phyloP scores from a whole-genome alignment of 2,329 filamentous ascomycete genomes.

The Juglanconis oblonga region DNA sequence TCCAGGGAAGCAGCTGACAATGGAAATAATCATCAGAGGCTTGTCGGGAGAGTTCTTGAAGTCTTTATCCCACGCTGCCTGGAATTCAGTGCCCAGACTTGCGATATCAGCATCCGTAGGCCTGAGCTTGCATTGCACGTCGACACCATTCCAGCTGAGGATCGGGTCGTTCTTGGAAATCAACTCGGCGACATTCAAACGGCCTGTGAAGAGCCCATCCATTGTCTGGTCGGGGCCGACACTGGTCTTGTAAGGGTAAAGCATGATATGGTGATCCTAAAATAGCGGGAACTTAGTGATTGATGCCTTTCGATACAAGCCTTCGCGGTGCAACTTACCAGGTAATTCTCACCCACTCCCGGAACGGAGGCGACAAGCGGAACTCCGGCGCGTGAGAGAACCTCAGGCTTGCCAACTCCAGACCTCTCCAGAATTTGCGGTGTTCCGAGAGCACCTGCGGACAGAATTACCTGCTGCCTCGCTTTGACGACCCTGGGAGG shows the following conservation, averaged over 20 bases:
- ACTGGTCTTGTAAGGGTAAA: conserved; percentile 7
- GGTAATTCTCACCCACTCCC: conserved; percentile 21
- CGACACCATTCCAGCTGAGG: conserved; percentile 11
- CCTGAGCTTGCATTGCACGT: conserved; percentile 11
- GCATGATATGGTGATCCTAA: conserved; percentile 12
- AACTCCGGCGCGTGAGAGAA: conserved; percentile 22
- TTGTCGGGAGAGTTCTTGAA: conserved; percentile 25
- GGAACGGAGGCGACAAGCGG: conserved; percentile 21
- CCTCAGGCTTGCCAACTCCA: conserved; percentile 41
- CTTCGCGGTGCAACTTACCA: neutral
- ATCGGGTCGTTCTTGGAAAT: conserved; percentile 24
- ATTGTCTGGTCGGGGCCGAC: conserved; percentile 7
- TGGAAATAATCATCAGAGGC: conserved; percentile 45
- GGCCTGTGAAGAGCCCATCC: conserved; percentile 21
- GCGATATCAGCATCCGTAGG: conserved; percentile 21
- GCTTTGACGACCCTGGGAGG: conserved; percentile 37
- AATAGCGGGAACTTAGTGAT: conserved; percentile 2
- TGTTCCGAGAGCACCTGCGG: conserved; percentile 40
- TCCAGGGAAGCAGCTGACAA: conserved; percentile 38
- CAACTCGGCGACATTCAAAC: conserved; percentile 13
- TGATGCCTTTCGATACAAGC: no score
- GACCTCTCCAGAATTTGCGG: conserved; percentile 50
- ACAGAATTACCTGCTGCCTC: conserved; percentile 44
- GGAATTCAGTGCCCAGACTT: conserved; percentile 22
- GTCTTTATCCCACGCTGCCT: conserved; percentile 22